Conservation (phyloP, 805 yeast genomes). For the Candida sphagnicola region DNA sequence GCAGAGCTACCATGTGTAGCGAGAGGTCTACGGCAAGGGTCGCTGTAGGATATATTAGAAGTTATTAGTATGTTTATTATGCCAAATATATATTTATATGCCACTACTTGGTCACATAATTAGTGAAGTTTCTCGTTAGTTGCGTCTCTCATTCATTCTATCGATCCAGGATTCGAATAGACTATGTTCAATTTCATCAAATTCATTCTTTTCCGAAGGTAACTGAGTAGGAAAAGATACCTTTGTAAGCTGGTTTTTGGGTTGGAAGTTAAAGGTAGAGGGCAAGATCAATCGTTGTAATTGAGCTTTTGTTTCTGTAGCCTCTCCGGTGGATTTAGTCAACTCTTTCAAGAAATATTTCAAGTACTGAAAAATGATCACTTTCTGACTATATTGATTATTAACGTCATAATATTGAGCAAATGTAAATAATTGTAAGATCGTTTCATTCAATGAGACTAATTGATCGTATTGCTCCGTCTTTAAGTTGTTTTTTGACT, state of each 20-base stretch:
- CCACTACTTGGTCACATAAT: not conserved
- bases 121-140: not conserved
- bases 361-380: slow-evolving; percentile 35
- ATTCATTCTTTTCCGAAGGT: slow-evolving; percentile 8
- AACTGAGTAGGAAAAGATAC: slow-evolving; percentile 1
- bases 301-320: slow-evolving; percentile 9
- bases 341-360: slow-evolving; percentile 38
- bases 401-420: slow-evolving; percentile 14
- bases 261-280: slow-evolving; percentile 16
- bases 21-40: too few species aligned
- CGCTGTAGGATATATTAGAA: too few species aligned
- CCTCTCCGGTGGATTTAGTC: slow-evolving; percentile 13
- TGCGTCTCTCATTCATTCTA: slow-evolving; percentile 18
- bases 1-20: not conserved
- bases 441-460: slow-evolving; percentile 32
- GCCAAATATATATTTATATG: too few species aligned
- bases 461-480: slow-evolving; percentile 34
- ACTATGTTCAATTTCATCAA: slow-evolving; percentile 40
- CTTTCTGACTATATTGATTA: slow-evolving; percentile 16
- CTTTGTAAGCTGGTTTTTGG: not conserved
- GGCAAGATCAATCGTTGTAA: slow-evolving; percentile 35
- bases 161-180: slow-evolving; percentile 41
- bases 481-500: slow-evolving; percentile 24
- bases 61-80: too few species aligned
- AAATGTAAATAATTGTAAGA: slow-evolving; percentile 22